phyloP scores from a whole-genome alignment of 2,329 filamentous ascomycete genomes.

The Cladosporium sp. region DNA sequence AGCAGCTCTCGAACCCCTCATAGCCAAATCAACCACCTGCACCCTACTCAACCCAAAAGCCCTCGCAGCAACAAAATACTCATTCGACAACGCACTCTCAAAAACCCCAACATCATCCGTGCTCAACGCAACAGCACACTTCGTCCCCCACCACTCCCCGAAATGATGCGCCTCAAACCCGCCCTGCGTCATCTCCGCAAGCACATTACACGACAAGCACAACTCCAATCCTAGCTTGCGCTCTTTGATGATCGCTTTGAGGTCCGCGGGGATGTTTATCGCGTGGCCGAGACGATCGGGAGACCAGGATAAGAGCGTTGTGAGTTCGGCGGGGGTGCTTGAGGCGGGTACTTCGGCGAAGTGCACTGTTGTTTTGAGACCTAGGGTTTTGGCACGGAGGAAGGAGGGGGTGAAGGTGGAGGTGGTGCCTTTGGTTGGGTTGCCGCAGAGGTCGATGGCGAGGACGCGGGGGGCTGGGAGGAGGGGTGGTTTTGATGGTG shows the following conservation, averaged over 20 bases:
- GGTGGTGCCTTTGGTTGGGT: conserved; percentile 66
- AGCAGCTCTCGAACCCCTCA: conserved; percentile 62
- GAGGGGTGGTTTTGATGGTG: background rate
- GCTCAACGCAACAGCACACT: conserved; percentile 67
- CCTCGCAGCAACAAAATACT: conserved; percentile 70
- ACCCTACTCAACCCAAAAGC: conserved; percentile 62
- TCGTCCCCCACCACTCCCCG: conserved; percentile 65
- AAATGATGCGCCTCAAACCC: conserved; percentile 73
- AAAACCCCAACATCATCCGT: conserved; percentile 86
- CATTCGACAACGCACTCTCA: conserved; percentile 71
- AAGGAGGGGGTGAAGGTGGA: conserved; percentile 62
- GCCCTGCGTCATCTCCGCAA: conserved; percentile 69
- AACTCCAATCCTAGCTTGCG: conserved; percentile 68
- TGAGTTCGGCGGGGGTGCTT: conserved; percentile 60
- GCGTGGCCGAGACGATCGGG: conserved; percentile 76
- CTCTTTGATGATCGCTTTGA: conserved; percentile 58
- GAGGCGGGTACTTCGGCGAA: conserved; percentile 70
- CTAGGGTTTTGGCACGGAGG: conserved; percentile 53
- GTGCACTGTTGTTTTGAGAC: conserved; percentile 69
- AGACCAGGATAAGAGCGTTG: conserved; percentile 62
- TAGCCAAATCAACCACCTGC: conserved; percentile 58
- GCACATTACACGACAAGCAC: conserved; percentile 79
- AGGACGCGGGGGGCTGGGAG: conserved; percentile 59
- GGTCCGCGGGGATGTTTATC: conserved; percentile 66
- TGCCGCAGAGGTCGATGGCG: conserved; percentile 76